phyloP scores from a whole-genome alignment of 2,329 filamentous ascomycete species.

The Exutisphaerella laricina region DNA sequence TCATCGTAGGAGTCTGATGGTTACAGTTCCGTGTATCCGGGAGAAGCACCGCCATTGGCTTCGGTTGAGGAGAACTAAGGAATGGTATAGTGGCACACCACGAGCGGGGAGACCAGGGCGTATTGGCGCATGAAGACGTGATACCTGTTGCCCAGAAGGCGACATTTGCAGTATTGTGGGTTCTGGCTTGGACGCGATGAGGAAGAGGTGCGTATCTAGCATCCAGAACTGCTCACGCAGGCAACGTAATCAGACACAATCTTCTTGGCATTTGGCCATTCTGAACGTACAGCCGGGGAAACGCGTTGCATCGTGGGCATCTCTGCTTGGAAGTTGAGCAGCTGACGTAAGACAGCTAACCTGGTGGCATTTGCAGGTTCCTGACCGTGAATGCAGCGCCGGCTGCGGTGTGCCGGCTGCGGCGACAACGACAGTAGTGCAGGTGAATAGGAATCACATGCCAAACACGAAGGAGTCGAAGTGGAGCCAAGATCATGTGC shows the following conservation, averaged over 20 bases:
- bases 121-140: background rate
- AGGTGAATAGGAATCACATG: background rate
- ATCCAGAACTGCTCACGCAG: background rate
- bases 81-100: background rate
- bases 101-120: too few species aligned
- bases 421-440: too few species aligned
- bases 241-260: background rate
- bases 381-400: too few species aligned
- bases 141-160: background rate
- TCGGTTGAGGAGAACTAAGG: background rate
- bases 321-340: too few species aligned
- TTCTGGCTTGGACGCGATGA: background rate
- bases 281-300: background rate
- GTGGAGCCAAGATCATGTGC: background rate
- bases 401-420: too few species aligned
- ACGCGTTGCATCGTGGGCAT: too few species aligned
- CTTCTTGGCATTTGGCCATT: background rate
- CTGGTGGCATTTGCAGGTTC: too few species aligned
- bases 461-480: too few species aligned
- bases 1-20: slow-evolving; percentile 9
- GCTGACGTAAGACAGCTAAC: too few species aligned
- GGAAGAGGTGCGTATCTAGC: background rate
- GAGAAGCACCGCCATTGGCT: background rate
- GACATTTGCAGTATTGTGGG: background rate
- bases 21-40: background rate